phyloP scores from a whole-genome alignment of 306 rosid genomes.

The Glycine latifolia region DNA sequence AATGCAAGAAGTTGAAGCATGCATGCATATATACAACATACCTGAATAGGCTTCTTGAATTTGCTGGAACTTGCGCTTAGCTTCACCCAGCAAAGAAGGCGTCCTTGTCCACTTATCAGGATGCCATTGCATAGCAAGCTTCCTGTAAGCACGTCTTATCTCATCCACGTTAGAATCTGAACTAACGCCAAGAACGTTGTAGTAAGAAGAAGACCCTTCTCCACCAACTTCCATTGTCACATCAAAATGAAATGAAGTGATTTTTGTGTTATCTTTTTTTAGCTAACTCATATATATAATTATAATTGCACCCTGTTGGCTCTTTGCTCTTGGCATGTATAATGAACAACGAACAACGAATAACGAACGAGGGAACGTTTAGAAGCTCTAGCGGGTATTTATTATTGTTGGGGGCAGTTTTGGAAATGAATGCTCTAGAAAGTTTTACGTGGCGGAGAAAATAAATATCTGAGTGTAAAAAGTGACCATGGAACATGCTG shows the following conservation, averaged over 20 bases:
- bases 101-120: constrained; percentile 78
- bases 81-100: constrained; percentile 63
- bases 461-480: constrained; percentile 28
- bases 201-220: constrained; percentile 55
- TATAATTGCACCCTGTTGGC: background rate
- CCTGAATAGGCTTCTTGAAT: constrained; percentile 89
- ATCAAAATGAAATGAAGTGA: too few relatives aligned
- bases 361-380: background rate
- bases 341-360: background rate
- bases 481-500: constrained; percentile 8
- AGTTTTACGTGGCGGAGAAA: background rate
- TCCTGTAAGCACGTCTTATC: constrained; percentile 79
- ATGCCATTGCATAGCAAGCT: constrained; percentile 92
- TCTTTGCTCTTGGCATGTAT: background rate
- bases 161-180: constrained; percentile 64
- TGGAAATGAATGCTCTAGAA: constrained; percentile 35
- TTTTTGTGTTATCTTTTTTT: too few relatives aligned
- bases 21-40: constrained; percentile 29
- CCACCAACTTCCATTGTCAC: constrained; percentile 21
- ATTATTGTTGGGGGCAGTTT: constrained; percentile 32
- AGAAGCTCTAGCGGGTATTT: background rate
- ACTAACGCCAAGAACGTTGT: constrained; percentile 70
- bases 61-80: constrained; percentile 75
- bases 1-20: background rate
- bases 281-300: background rate